Evolutionary conservation across 1,284 basidiomycete genomes (phyloP).

Genomic region (Ustilago hordei): DNA sequence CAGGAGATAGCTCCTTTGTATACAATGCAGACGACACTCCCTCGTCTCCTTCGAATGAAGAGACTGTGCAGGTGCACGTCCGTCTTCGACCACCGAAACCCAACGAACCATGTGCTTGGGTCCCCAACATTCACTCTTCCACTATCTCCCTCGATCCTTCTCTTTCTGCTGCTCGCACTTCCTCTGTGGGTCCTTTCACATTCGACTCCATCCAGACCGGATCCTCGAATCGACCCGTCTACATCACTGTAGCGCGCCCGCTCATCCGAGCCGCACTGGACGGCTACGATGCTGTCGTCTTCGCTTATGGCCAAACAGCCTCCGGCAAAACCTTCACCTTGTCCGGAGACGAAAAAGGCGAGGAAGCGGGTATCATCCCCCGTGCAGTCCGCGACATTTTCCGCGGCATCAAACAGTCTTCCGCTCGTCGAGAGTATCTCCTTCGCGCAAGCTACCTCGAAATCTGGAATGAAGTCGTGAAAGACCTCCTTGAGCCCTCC

Average conservation of each 20-base stretch:
- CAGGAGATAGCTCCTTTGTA: constrained; percentile 59
- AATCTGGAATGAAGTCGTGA: constrained; percentile 94
- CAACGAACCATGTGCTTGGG: constrained; percentile 61
- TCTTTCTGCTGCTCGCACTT: constrained; percentile 40
- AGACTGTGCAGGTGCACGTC: constrained; percentile 60
- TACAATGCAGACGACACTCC: constrained; percentile 36
- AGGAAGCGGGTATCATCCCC: constrained; percentile 70
- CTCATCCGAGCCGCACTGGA: constrained; percentile 75
- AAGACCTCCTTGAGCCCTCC: constrained; percentile 84
- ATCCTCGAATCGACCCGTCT: constrained; percentile 85
- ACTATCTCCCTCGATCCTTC: constrained; percentile 51
- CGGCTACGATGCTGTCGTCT: constrained; percentile 65
- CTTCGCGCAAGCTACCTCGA: constrained; percentile 86
- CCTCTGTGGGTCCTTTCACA: constrained; percentile 55
- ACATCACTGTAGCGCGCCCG: constrained; percentile 83
- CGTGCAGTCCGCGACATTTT: constrained; percentile 67
- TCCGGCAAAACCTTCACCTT: constrained; percentile 65
- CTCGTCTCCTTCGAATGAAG: constrained; percentile 11
- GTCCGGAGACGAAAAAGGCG: constrained; percentile 67
- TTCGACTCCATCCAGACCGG: constrained; percentile 82
- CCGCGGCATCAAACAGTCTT: constrained; percentile 69
- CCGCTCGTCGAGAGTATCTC: constrained; percentile 80
- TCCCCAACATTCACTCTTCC: constrained; percentile 37
- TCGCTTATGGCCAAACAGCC: constrained; percentile 70
- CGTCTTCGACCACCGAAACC: constrained; percentile 52